Conservation (phyloP, 164 flowering plant species). For the Hamamelis virginiana region DNA sequence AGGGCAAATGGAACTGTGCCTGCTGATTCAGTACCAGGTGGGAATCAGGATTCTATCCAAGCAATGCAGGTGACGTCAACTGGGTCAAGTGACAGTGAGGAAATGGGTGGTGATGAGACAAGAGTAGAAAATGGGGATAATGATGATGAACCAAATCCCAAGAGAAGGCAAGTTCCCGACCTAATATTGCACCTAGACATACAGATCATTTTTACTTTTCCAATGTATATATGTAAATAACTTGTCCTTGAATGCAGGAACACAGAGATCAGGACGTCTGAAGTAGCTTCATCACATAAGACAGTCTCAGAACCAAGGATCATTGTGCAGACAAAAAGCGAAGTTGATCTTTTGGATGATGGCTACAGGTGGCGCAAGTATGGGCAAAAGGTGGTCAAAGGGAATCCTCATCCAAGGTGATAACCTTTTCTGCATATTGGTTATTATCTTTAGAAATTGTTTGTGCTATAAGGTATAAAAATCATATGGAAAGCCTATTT, state of each 20-base stretch:
- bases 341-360: constrained; percentile 96
- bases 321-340: constrained; percentile 93
- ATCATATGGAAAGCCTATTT: too few species aligned
- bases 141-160: constrained; percentile 68
- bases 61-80: constrained; percentile 30
- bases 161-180: constrained; percentile 55
- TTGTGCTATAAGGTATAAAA: background rate
- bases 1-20: constrained; percentile 24
- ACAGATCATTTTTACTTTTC: background rate
- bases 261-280: constrained; percentile 37
- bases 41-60: constrained; percentile 41
- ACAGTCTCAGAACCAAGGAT: constrained; percentile 81
- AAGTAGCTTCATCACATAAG: constrained; percentile 42
- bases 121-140: constrained; percentile 32
- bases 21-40: constrained; percentile 23
- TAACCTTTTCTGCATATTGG: constrained; percentile 5
- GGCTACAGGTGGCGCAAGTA: constrained; percentile 98
- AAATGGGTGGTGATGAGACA: constrained; percentile 36
- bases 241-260: constrained; percentile 40
- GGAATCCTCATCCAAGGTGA: constrained; percentile 93
- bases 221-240: background rate
- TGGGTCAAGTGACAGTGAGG: constrained; percentile 58
- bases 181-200: background rate
- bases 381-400: constrained; percentile 97
- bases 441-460: background rate